Base-by-base conservation (phyloP, 2,329 filamentous ascomycete species). In the Plenodomus tracheiphilus region DNA sequence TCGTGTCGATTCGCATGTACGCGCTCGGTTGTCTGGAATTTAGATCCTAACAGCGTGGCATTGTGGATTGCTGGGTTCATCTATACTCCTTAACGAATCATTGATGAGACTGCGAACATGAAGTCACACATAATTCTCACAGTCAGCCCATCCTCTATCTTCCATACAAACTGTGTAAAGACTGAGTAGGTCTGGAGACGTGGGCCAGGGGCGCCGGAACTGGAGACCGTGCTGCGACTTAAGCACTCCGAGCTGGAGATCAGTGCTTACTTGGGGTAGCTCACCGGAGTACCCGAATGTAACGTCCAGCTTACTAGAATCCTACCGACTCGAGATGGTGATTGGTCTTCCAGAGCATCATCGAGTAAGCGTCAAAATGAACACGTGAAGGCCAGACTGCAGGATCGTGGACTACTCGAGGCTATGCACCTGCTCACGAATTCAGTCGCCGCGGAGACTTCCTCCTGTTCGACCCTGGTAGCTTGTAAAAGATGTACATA, bases 241-340 rank as follows among this genome's bases (percentile, higher is more conserved):
- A n/a, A 13, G 42, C 54, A 56, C 46, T 46, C 54, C 48, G 50
- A 58, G 61, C 54, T 32, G 28, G 35, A 18, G 42, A 39, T 30
- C 35, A 30, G 35, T 21, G 38, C 30, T 37, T 30, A 25, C 19
- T 49, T 45, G 47, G 48, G 43, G 52, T 39, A 39, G 45, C 30
- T 41, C 30, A 17, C 25, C 45, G 46, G 53, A 25, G 32, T 44
- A 47, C 43, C 40, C 41, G 48, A 52, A 55, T 39, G 48, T 51
- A 52, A 54, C 51, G 25, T 28, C 32, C 28, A 38, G 39, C 21
- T 41, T 43, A 13, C 38, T 41, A 45, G 41, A 44, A 17, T 41
- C 25, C 34, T 45, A 10, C 15, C 19, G 37, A 30, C 17, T 15
- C 13, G 28, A 40, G 21, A 19, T 17, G 17, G 8, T 15, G 34